Evolutionary conservation across 345 rosid genomes (phyloP).

Genomic region (Cardamine resedifolia): DNA sequence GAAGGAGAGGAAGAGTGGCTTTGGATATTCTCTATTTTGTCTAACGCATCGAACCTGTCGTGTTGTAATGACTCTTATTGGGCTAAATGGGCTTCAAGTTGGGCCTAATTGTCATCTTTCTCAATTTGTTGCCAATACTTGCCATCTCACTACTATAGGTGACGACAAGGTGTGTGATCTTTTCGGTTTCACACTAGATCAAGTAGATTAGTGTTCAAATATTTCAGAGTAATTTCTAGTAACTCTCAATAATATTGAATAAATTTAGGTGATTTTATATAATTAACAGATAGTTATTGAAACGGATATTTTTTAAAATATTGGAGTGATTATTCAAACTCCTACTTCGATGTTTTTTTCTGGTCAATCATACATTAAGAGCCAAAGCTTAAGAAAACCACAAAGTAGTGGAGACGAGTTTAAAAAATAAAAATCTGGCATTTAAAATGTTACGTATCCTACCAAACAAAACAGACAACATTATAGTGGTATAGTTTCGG

Average conservation of each 20-base stretch:
- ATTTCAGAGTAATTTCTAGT: neutral
- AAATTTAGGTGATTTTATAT: neutral
- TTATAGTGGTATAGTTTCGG: neutral
- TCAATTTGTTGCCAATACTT: too few relatives aligned
- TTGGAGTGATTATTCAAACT: neutral
- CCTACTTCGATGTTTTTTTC: neutral
- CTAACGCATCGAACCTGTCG: neutral
- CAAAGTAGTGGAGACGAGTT: neutral
- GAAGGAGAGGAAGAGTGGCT: neutral
- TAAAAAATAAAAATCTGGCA: neutral
- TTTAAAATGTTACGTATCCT: neutral
- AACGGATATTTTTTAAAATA: neutral
- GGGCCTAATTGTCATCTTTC: constrained; percentile 1
- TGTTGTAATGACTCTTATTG: neutral
- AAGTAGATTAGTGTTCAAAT: neutral
- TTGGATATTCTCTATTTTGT: neutral
- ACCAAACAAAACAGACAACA: neutral
- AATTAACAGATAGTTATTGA: neutral
- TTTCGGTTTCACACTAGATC: neutral
- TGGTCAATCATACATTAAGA: neutral
- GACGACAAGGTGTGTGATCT: neutral
- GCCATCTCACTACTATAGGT: neutral
- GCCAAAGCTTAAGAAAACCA: neutral
- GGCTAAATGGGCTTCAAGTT: neutral
- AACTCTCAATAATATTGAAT: neutral